Percentiles rank a stretch among this genome's conserved stretches.
Evolutionary conservation across 805 yeast species (phyloP).

Genomic region (Candida nemodendra): DNA sequence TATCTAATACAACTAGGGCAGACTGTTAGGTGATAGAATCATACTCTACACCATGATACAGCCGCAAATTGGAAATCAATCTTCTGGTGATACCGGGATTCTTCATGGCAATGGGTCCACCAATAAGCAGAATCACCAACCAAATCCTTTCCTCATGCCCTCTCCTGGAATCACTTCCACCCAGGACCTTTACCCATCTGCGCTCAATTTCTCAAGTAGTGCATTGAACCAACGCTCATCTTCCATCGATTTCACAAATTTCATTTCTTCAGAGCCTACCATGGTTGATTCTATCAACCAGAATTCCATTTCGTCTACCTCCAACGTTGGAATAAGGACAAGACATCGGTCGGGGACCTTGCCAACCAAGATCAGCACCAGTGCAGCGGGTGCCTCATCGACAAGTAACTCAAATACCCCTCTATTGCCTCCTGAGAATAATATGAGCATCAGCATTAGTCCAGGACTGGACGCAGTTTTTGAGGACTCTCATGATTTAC

Average conservation of each 20-base stretch:
- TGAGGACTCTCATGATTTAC: slow-evolving; percentile 22
- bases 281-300: slow-evolving; percentile 14
- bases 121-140: neutral
- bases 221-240: slow-evolving; percentile 11
- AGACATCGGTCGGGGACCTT: slow-evolving; percentile 79
- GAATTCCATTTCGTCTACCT: slow-evolving; percentile 24
- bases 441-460: slow-evolving; percentile 20
- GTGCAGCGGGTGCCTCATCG: slow-evolving; percentile 18
- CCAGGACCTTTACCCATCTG: slow-evolving; percentile 8
- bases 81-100: slow-evolving; percentile 3
- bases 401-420: slow-evolving; percentile 20
- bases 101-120: neutral
- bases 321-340: slow-evolving; percentile 43
- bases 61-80: slow-evolving; percentile 5
- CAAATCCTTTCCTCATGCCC: slow-evolving; percentile 13
- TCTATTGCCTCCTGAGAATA: slow-evolving; percentile 14
- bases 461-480: slow-evolving; percentile 29
- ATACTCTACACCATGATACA: slow-evolving; percentile 9
- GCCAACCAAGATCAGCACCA: slow-evolving; percentile 54
- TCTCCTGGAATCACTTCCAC: slow-evolving; percentile 15
- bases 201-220: slow-evolving; percentile 2
- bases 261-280: slow-evolving; percentile 13
- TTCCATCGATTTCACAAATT: slow-evolving; percentile 18
- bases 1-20: too few relatives aligned
- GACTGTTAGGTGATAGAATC: too few relatives aligned